Base-by-base conservation (phyloP, 495 filamentous ascomycete genomes). In the Neurospora terricola region DNA sequence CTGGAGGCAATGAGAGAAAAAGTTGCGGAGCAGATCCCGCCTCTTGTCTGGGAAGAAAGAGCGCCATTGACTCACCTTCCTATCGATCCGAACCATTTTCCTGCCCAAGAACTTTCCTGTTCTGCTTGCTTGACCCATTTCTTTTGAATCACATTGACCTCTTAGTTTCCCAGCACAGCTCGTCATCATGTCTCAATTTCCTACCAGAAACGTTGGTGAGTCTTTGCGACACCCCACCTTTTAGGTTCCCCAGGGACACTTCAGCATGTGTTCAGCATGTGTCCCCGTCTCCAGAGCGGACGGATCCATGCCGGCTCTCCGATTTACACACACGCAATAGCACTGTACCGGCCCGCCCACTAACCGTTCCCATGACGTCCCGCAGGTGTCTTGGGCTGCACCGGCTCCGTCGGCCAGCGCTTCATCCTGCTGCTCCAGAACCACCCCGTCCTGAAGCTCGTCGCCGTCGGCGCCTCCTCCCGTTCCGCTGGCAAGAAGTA, bases 371-470 rank as follows among this genome's bases (percentile, higher is more conserved):
- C 4, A 59, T 59, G 48, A 14, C 48, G 48, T 36, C 30, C 69
- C 36, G n/a, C 71, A 89, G 90, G 89, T 75, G 90, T 92, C 66
- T 84, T 92, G 62, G 90, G 90, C 72, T 88, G 86, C 82, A 92
- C 90, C n/a, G 93, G 93, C 74, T 94, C 92, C 5, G 93, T 95
- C 30, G 93, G 93, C 70, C 93, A 95, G 82, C 88, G 93, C 74
- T 96, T 96, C 78, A 93, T 94, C 78, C 87, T 96, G 1, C 86
- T 96, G 34, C 90, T 96, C 73, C 90, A 91, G 48, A 87, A 90
- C 42, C 93, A 96, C 81, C 92, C 93, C 3, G 87, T 90, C 80
- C 88, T 96, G 74, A 86, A 87, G 45, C 88, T 96, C 37, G 89
- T 92, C 54, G 91, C 91, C 72, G 85, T 96, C 39, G 93, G 93